Evolutionary conservation across 495 filamentous ascomycete species (phyloP), one percentile per base, ranked within the genome.

Genomic region (Lasiosphaeris hirsuta): DNA sequence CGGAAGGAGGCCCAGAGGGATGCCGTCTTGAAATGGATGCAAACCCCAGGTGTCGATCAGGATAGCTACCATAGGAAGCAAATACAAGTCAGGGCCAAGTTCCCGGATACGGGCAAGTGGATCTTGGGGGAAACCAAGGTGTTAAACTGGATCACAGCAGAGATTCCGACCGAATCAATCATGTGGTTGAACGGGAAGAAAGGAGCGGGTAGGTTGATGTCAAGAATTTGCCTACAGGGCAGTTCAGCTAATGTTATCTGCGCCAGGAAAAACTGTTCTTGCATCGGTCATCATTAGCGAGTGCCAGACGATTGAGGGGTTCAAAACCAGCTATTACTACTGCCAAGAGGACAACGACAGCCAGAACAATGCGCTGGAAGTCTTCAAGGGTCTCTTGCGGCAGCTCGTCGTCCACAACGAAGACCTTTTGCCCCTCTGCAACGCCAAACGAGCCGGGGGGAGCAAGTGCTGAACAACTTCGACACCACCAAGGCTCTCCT

Each of bases 171-270:
- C 7, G 41, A 61, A 7, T 65, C 64, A 5, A 61, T 69, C 7
- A 39, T 75, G 33, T 79, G 76, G 75, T 23, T 79, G 9, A 67
- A 67, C 56, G 76, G 74, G 0, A 75, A 75, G 9, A 75, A 72
- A 30, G 76, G 76, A n/a, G 71, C 73, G 43, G 76, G 76, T 79
- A 62, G 23, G 43, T 40, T 2, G 1, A 6, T 34, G 13, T 7
- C 13, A 4, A n/a, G 10, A 13, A 30, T n/a, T 13, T 36, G 8
- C 18, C 7, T 13, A n/a, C n/a, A n/a, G n/a, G n/a, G n/a, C n/a
- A n/a, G n/a, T n/a, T 39, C 37, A 14, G 46, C 38, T 39, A n/a
- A 43, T 15, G n/a, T n/a, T 1, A 19, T 7, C 3, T 23, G 17
- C 11, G 0, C 18, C 44, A 78, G 76, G 77, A 1, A 78, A 79